A percentile compares a stretch with the other conserved stretches of the same genome.
Conservation (phyloP, 768 basidiomycete genomes). For the Amyloporia xantha region DNA sequence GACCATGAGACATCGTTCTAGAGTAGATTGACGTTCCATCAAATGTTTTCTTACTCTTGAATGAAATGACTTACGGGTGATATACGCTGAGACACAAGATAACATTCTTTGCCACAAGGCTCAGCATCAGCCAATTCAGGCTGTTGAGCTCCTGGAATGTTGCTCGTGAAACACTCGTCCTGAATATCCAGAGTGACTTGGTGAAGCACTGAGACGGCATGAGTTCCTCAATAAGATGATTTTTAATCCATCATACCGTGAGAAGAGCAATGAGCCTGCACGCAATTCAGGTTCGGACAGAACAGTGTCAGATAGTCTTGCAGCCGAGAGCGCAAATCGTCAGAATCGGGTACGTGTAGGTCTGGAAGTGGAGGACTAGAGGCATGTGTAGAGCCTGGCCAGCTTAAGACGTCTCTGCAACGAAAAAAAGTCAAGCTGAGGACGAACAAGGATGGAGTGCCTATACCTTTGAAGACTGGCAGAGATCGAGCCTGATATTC, state of each 20-base stretch:
- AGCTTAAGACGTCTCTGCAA: constrained; percentile 26
- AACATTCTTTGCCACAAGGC: too few relatives aligned
- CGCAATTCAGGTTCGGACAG: constrained; percentile 19
- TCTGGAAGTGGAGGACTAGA: neutral
- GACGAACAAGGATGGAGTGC: neutral
- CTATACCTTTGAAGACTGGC: constrained; percentile 6
- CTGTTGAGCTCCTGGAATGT: too few relatives aligned
- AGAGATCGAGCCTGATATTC: constrained; percentile 8
- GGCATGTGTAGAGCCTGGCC: constrained; percentile 11
- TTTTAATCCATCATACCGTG: constrained; percentile 10
- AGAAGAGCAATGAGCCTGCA: constrained; percentile 17
- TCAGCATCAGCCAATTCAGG: too few relatives aligned
- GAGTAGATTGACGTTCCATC: neutral
- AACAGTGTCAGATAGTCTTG: constrained; percentile 16
- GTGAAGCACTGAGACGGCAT: too few relatives aligned
- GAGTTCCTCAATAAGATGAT: too few relatives aligned
- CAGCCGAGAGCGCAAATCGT: constrained; percentile 9
- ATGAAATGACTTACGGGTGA: neutral
- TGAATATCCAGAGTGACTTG: too few relatives aligned
- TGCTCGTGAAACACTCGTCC: too few relatives aligned
- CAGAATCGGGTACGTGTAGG: constrained; percentile 5
- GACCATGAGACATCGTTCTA: constrained; percentile 6
- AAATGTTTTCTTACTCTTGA: neutral
- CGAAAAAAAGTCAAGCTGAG: neutral
- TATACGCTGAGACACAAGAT: too few relatives aligned